Conservation (phyloP, 2,329 filamentous ascomycete species). For the Phialemonium atrogriseum region DNA sequence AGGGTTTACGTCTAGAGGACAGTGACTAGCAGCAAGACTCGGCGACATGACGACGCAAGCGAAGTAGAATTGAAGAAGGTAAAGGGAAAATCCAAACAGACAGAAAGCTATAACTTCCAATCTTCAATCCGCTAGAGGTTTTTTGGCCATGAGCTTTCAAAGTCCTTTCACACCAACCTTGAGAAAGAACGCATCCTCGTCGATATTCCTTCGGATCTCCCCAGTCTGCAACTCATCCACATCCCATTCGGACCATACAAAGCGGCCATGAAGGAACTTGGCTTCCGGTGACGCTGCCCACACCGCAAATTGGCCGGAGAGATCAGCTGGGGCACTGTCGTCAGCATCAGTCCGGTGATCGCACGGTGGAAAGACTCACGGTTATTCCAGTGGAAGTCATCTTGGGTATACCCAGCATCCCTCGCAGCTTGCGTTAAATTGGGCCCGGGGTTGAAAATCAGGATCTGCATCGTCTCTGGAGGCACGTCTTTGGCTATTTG, state of each 20-base stretch:
- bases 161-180: slow-evolving; percentile 1
- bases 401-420: background rate
- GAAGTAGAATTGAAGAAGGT: too few species aligned
- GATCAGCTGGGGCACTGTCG: background rate
- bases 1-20: too few species aligned
- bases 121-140: too few species aligned
- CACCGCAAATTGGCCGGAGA: background rate
- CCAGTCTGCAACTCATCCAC: background rate
- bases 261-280: background rate
- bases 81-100: too few species aligned
- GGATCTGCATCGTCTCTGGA: background rate
- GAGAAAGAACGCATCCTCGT: background rate
- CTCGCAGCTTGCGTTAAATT: background rate
- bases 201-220: background rate
- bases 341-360: too few species aligned
- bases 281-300: background rate
- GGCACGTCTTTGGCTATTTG: background rate
- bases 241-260: background rate
- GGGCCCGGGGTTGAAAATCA: background rate
- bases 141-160: too few species aligned
- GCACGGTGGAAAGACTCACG: background rate
- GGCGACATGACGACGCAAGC: too few species aligned
- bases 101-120: too few species aligned
- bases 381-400: background rate
- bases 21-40: too few species aligned